Evolutionary conservation across 106 monocot species (phyloP), one percentile per base, ranked within the genome.

Genomic region (Gastrodia elata): DNA sequence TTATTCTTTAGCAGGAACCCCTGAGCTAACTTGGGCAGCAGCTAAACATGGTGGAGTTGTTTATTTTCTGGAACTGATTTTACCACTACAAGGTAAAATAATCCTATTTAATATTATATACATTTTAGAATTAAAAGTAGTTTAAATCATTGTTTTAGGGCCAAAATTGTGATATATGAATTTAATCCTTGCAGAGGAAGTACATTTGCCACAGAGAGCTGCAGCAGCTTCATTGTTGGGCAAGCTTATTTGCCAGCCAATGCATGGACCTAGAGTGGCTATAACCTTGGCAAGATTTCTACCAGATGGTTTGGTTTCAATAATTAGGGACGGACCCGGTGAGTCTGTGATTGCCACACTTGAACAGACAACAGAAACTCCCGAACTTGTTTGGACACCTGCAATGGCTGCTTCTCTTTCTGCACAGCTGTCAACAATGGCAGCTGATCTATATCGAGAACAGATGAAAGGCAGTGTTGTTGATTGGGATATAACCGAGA

Each of bases 361-460:
- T 61, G 98, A 98, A 68, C 91, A 91, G 65, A 98, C 93, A 83
- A 93, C 98, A 39, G 98, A 98, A 88, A 98, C 98, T 73, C 98
- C 98, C 68, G 98, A 98, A 84, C 98, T 98, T 82, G 98, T 98
- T 55, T 98, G 98, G 98, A 98, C 98, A 26, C 93, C 93, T 43
- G 98, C 98, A 65, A 98, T 98, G 98, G 90, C 98, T 52, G 65
- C 98, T 65, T 98, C 98, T 85, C 87, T 98, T 35, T 93, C 93
- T 39, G 93, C 98, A 39, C 98, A 98, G 70, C 82, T 98, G 64
- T 82, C 93, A 76, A 98, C 98, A 64, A 93, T 98, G 98, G 93
- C 98, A 64, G 82, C 81, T 34, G 98, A 98, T 68, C 98, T 98
- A 26, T 98, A 93, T 52, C 85, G 75, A 71, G 98, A 98, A 74